Conservation (phyloP, 257 asterid genomes). For the Nicotiana noctiflora region DNA sequence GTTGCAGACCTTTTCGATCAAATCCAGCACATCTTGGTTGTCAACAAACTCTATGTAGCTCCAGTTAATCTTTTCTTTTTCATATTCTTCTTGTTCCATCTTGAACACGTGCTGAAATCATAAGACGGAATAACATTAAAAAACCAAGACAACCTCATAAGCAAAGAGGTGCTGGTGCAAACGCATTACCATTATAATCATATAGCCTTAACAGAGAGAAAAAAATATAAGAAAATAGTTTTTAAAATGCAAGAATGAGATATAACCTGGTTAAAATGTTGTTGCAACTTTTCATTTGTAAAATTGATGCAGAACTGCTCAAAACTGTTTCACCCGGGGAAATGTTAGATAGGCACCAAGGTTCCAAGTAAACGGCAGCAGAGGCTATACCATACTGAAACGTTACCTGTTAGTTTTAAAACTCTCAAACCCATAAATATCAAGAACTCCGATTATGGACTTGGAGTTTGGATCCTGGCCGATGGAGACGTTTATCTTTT, state of each 20-base stretch:
- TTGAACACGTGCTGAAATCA: slow-evolving; percentile 90
- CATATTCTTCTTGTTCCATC: slow-evolving; percentile 99
- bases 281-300: slow-evolving; percentile 98
- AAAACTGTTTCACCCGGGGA: slow-evolving; percentile 43
- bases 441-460: slow-evolving; percentile 94
- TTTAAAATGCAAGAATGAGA: slow-evolving; percentile 13
- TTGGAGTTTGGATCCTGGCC: slow-evolving; percentile 98
- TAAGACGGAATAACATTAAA: slow-evolving; percentile 1
- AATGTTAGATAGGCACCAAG: not conserved
- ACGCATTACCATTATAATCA: not conserved
- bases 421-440: slow-evolving; percentile 96
- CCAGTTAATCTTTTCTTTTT: slow-evolving; percentile 94
- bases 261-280: slow-evolving; percentile 96
- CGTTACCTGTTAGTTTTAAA: slow-evolving; percentile 62
- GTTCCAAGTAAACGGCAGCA: not conserved
- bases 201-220: not conserved
- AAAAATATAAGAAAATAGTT: not conserved
- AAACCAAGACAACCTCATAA: not conserved
- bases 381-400: not conserved
- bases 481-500: slow-evolving; percentile 83
- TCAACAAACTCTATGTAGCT: slow-evolving; percentile 99
- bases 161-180: not conserved
- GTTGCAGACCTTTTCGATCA: slow-evolving; percentile 82
- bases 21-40: slow-evolving; percentile 98
- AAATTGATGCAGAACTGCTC: slow-evolving; percentile 99